Base-by-base conservation (phyloP, 176 grass and related monocot species). In the Saccharum spontaneum region DNA sequence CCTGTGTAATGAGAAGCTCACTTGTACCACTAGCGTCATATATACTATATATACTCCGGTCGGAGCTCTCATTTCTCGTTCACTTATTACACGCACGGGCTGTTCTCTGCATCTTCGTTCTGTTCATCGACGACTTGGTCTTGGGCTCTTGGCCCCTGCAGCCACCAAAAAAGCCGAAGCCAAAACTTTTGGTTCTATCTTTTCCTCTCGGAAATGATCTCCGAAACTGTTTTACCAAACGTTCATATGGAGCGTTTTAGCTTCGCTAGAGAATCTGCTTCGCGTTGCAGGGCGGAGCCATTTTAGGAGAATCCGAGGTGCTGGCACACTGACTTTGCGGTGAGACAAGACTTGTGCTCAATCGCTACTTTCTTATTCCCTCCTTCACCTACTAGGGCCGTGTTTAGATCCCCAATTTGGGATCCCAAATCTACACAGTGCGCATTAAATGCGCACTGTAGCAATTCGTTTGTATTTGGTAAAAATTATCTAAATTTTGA, bases 1-100 rank as follows among this genome's bases (percentile, higher is more conserved):
- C 15, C 36, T 86, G 73, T 78, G 67, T 67, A 75, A 61, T 62
- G 60, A 79, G 68, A 87, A 69, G 84, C 68, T 90, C 36, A 69
- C 16, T 59, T 57, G 79, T 70, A 70, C 79, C 48, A 57, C 48
- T 70, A 55, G 30, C 12, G 46, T 31, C 43, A 50, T 50, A 26
- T 59, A 2, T 17, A n/a, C 36, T 9, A 57, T 34, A 28, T 28
- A 28, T 7, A 55, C 49, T 6, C 49, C 5, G 16, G 5, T 44
- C 41, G 41, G 10, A 44, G 39, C 39, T 40, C 39, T 40, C 39
- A 40, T 44, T 44, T 44, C 41, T 3, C 44, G 3, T 45, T 45
- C 44, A 45, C 44, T 55, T 18, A 59, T n/a, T 57, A 6, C 50
- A 54, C 50, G 16, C 5, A 48, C 4, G 17, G 13, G 40, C 24